phyloP scores from a whole-genome alignment of 306 rosid genomes.

The Crataegus laevigata region DNA sequence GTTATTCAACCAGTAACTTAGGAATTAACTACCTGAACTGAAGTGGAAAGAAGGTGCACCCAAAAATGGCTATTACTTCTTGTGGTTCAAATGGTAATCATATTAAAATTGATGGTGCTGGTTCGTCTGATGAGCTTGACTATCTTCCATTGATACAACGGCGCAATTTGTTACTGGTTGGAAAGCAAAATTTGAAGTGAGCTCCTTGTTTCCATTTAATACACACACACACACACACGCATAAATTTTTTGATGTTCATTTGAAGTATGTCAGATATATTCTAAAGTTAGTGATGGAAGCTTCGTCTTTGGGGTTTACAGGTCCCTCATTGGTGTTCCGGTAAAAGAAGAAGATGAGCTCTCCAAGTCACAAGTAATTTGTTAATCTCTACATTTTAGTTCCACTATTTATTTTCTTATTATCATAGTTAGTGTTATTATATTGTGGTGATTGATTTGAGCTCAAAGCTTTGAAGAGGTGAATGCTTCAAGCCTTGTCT shows the following conservation, averaged over 20 bases:
- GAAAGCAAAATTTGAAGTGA: neutral
- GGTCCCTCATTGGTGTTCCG: neutral
- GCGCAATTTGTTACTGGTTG: conserved; percentile 5
- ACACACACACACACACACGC: too few species aligned
- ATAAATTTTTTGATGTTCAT: too few species aligned
- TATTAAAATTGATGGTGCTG: neutral
- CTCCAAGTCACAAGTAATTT: neutral
- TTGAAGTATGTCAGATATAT: neutral
- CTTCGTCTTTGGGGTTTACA: neutral
- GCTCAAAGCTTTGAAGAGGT: neutral
- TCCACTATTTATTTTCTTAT: neutral
- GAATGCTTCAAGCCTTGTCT: neutral
- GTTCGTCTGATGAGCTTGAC: conserved; percentile 25
- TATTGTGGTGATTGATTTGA: neutral
- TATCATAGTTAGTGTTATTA: neutral
- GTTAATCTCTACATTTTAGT: neutral
- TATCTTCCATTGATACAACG: conserved; percentile 37
- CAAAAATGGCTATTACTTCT: conserved; percentile 12
- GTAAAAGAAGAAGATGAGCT: neutral
- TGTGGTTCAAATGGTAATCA: neutral
- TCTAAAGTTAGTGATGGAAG: neutral
- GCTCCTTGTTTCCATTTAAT: neutral
- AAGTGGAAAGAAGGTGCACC: neutral
- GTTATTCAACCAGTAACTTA: neutral
- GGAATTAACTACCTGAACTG: neutral